Conservation (phyloP, 441 rosid genomes). For the Theobroma grandiflorum region DNA sequence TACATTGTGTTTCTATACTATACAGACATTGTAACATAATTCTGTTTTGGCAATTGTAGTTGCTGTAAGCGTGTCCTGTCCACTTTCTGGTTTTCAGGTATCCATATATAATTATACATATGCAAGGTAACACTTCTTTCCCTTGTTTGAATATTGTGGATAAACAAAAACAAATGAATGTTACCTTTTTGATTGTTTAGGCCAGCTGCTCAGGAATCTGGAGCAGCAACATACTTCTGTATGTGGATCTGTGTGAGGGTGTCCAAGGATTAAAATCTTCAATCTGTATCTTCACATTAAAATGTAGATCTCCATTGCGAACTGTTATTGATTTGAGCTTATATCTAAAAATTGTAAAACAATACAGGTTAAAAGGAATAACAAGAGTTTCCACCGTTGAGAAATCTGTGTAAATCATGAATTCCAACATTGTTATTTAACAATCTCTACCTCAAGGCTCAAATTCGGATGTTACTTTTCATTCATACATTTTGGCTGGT, state of each 20-base stretch:
- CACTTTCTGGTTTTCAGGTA: not conserved
- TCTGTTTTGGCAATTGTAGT: not conserved
- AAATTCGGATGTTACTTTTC: not conserved
- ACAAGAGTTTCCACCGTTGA: not conserved
- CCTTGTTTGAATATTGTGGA: not conserved
- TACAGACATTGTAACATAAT: not conserved
- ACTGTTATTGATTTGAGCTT: not conserved
- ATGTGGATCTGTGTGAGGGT: not conserved
- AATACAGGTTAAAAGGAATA: not conserved
- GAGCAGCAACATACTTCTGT: not conserved
- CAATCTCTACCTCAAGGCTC: not conserved
- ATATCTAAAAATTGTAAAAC: not conserved
- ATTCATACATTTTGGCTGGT: not conserved
- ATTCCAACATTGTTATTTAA: not conserved
- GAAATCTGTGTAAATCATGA: not conserved
- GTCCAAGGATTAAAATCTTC: not conserved
- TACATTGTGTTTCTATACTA: not conserved
- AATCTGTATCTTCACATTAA: not conserved
- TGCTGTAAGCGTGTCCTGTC: not conserved
- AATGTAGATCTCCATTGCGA: not conserved
- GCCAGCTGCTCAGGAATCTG: not conserved
- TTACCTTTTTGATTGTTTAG: not conserved
- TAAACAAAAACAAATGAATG: not conserved
- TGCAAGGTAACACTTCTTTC: not conserved
- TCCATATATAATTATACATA: not conserved